Percentiles rank a stretch among this genome's conserved stretches.
Conservation (phyloP, 768 basidiomycete species). For the Rossbeevera mucosa region DNA sequence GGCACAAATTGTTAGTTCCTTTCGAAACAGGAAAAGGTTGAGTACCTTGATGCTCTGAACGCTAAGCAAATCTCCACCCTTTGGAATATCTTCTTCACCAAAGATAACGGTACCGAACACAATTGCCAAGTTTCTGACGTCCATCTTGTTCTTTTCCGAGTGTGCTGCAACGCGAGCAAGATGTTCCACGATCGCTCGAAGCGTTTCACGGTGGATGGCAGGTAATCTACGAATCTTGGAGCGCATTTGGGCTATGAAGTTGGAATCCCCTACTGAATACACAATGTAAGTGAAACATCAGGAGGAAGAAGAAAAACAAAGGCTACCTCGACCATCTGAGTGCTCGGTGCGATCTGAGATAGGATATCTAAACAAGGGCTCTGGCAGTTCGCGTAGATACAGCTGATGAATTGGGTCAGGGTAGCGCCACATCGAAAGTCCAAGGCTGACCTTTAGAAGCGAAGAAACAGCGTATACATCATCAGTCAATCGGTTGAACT, state of each 20-base stretch:
- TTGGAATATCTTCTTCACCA: slow-evolving; percentile 86
- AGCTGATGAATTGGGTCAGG: slow-evolving; percentile 37
- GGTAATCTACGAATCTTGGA: slow-evolving; percentile 83
- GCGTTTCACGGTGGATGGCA: slow-evolving; percentile 76
- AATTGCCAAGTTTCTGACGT: slow-evolving; percentile 85
- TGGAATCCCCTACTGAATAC: slow-evolving; percentile 59
- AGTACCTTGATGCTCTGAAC: slow-evolving; percentile 73
- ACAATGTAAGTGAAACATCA: not conserved
- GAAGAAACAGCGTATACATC: slow-evolving; percentile 84
- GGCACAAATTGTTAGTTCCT: slow-evolving; percentile 1
- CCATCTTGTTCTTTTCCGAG: slow-evolving; percentile 87
- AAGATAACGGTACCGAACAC: slow-evolving; percentile 87
- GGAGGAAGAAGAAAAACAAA: not conserved
- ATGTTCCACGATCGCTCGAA: slow-evolving; percentile 79
- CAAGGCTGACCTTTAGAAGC: slow-evolving; percentile 63
- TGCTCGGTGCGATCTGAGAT: slow-evolving; percentile 79
- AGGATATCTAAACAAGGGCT: slow-evolving; percentile 81
- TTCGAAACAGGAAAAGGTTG: slow-evolving; percentile 31
- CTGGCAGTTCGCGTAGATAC: slow-evolving; percentile 83
- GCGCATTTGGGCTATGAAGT: slow-evolving; percentile 69
- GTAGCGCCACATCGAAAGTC: not conserved
- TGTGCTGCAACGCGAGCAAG: slow-evolving; percentile 64
- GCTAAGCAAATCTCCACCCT: slow-evolving; percentile 68
- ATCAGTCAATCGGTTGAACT: slow-evolving; percentile 64
- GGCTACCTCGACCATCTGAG: slow-evolving; percentile 67